These are phyloP conservation scores for Colletotrichum sp. DNA, from an alignment of 2,329 filamentous ascomycete genomes.

Conservation along the genomic window DNA sequence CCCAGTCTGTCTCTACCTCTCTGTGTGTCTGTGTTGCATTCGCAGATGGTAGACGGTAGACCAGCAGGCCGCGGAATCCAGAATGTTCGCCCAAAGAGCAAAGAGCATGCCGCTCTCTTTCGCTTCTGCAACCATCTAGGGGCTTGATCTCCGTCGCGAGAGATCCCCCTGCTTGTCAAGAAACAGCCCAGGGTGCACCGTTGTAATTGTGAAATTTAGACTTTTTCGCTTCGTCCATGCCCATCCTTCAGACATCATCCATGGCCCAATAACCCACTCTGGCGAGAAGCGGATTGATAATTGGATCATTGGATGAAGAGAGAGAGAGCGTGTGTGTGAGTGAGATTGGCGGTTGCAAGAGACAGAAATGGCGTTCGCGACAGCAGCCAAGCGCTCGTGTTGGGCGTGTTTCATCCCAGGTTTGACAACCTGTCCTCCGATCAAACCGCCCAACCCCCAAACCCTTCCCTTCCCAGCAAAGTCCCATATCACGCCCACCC, in stretches of 20 bases:
- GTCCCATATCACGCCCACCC: background rate
- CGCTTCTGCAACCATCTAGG: background rate
- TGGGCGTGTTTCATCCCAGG: constrained; percentile 19
- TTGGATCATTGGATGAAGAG: background rate
- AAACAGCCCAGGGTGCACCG: constrained; percentile 6
- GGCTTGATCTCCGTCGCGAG: background rate
- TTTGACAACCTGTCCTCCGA: constrained; percentile 17
- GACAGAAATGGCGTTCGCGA: background rate
- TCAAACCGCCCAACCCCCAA: background rate
- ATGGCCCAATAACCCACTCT: background rate
- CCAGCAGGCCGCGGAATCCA: background rate
- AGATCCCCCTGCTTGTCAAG: background rate
- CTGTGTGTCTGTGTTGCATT: background rate
- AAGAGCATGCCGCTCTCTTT: background rate
- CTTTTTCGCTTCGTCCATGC: constrained; percentile 7
- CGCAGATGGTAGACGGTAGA: background rate
- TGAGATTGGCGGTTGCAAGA: background rate
- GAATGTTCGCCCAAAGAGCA: background rate
- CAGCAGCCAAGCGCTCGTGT: background rate
- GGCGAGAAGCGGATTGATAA: background rate
- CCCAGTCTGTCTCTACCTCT: background rate
- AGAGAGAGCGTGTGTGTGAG: background rate
- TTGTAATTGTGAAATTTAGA: constrained; percentile 9
- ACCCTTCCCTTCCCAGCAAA: background rate
- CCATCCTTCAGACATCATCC: background rate